Conservation (phyloP, 148 eudicot genomes). For the Pouteria glomerata region DNA sequence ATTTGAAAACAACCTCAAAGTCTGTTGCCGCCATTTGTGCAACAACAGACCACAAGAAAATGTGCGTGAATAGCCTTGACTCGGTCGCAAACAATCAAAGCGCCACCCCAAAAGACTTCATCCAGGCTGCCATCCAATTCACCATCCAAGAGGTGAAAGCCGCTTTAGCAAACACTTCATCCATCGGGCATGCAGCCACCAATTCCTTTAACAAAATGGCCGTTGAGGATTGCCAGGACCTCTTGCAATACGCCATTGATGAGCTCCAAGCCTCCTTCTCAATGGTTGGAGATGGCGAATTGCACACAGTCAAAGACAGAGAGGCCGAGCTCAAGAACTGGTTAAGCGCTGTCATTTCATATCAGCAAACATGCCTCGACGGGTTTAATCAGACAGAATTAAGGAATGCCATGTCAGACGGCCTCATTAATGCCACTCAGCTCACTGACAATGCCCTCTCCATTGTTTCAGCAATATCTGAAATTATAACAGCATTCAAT, state of each 20-base stretch:
- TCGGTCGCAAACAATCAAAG: slow-evolving; percentile 26
- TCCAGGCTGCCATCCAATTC: slow-evolving; percentile 26
- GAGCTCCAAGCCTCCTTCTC: slow-evolving; percentile 28
- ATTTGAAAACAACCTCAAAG: slow-evolving; percentile 31
- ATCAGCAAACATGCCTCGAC: slow-evolving; percentile 52
- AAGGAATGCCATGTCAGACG: slow-evolving; percentile 23
- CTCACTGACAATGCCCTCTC: slow-evolving; percentile 55
- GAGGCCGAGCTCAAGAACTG: slow-evolving; percentile 51
- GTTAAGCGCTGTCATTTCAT: slow-evolving; percentile 49
- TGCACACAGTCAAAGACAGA: slow-evolving; percentile 18
- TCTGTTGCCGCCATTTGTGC: slow-evolving; percentile 40
- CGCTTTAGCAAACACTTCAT: slow-evolving; percentile 12
- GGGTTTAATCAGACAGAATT: slow-evolving; percentile 25
- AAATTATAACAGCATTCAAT: slow-evolving; percentile 27
- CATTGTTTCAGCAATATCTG: slow-evolving; percentile 28
- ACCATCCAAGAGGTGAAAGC: slow-evolving; percentile 29
- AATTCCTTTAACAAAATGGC: slow-evolving; percentile 30
- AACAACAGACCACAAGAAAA: slow-evolving; percentile 40
- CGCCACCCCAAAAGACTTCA: slow-evolving; percentile 43
- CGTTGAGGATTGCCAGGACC: slow-evolving; percentile 49
- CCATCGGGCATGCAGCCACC: slow-evolving; percentile 19
- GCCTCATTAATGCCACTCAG: slow-evolving; percentile 32
- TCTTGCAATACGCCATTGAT: slow-evolving; percentile 38
- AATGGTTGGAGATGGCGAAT: slow-evolving; percentile 2
- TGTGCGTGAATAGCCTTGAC: slow-evolving; percentile 36